These are phyloP conservation scores for Claviceps sp. DNA, from an alignment of 2,329 filamentous ascomycete genomes.

Conservation along the genomic window DNA sequence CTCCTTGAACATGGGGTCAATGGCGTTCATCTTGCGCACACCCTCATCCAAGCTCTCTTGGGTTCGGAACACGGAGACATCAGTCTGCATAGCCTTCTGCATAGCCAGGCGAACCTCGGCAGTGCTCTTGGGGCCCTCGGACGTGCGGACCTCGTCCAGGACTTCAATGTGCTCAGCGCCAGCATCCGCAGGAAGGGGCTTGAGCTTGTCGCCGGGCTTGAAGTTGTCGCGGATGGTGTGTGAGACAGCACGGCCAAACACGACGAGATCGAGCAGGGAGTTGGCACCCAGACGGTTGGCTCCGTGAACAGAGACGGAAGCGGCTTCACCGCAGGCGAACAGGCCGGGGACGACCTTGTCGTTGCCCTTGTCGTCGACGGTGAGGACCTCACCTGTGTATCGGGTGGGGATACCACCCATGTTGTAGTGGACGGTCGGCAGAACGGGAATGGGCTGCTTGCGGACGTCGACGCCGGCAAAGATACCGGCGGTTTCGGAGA, in stretches of 20 bases:
- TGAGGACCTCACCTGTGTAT: conserved; percentile 93
- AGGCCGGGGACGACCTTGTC: conserved; percentile 91
- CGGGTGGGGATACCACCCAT: conserved; percentile 98
- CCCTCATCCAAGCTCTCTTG: conserved; percentile 90
- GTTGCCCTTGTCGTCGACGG: conserved; percentile 70
- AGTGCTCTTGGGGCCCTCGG: conserved; percentile 75
- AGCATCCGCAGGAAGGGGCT: conserved; percentile 70
- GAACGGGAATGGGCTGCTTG: conserved; percentile 92
- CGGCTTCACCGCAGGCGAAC: conserved; percentile 93
- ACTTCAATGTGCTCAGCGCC: conserved; percentile 77
- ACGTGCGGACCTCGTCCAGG: conserved; percentile 73
- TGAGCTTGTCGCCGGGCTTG: conserved; percentile 66
- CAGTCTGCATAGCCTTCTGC: conserved; percentile 98
- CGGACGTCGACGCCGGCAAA: conserved; percentile 94
- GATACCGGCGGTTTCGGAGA: conserved; percentile 95
- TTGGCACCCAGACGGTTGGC: conserved; percentile 97
- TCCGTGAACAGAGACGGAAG: conserved; percentile 94
- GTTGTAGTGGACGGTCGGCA: conserved; percentile 98
- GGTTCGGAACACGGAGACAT: conserved; percentile 92
- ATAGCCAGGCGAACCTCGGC: conserved; percentile 80
- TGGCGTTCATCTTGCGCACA: conserved; percentile 73
- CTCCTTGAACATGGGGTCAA: conserved; percentile 67
- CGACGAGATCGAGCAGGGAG: conserved; percentile 92
- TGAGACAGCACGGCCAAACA: conserved; percentile 93
- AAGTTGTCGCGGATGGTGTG: conserved; percentile 96